Conservation (phyloP, 257 asterid species). For the Salvia rosmarinus region DNA sequence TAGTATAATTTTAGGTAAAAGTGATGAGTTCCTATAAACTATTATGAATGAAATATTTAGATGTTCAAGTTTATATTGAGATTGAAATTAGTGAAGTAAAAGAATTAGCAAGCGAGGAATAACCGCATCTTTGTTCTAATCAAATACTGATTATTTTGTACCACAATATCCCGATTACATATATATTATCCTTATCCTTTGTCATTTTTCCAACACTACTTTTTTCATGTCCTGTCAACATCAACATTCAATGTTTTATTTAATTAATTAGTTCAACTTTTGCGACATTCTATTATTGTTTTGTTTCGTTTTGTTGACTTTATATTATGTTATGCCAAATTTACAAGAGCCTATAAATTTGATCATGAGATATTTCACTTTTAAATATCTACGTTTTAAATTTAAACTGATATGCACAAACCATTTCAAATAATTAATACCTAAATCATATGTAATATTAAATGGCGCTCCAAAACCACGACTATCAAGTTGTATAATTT, state of each 20-base stretch:
- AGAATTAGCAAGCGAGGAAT: too few relatives aligned
- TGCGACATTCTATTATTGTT: constrained; percentile 23
- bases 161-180: not conserved
- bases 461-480: not conserved
- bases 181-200: constrained; percentile 26
- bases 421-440: not conserved
- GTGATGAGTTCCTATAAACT: too few relatives aligned
- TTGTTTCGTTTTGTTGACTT: constrained; percentile 27
- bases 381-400: not conserved
- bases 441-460: not conserved
- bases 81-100: too few relatives aligned
- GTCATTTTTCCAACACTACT: constrained; percentile 29
- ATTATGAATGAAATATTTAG: too few relatives aligned
- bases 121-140: constrained; percentile 12
- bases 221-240: constrained; percentile 29
- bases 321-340: not conserved
- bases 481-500: too few relatives aligned
- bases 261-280: constrained; percentile 8
- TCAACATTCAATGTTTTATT: constrained; percentile 28
- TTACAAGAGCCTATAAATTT: not conserved
- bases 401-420: too few relatives aligned
- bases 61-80: too few relatives aligned
- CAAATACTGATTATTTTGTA: constrained; percentile 26
- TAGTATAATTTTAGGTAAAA: too few relatives aligned
- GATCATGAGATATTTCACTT: not conserved